Percentiles rank a stretch among this genome's conserved stretches.
Evolutionary conservation across 2,329 filamentous ascomycete genomes (phyloP).

Genomic region (Diaporthe vexans): DNA sequence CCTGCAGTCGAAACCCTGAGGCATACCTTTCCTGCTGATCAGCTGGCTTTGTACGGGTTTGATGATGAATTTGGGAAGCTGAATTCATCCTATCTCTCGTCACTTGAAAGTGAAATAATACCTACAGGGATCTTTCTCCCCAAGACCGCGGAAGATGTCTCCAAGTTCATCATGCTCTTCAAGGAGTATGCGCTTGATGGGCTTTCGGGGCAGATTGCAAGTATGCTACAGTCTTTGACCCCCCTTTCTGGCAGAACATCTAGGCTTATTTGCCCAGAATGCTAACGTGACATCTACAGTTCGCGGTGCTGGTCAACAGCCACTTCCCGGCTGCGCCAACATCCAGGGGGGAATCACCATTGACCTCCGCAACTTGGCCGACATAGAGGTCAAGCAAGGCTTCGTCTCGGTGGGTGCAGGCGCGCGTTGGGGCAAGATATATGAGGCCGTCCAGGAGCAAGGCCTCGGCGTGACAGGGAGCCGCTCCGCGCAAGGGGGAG

Average conservation of each 20-base stretch:
- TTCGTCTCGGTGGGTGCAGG: constrained; percentile 52
- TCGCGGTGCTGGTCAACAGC: constrained; percentile 57
- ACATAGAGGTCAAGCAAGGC: constrained; percentile 47
- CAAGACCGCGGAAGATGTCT: constrained; percentile 39
- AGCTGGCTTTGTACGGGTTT: constrained; percentile 24
- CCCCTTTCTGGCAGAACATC: no score
- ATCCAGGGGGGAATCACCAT: constrained; percentile 52
- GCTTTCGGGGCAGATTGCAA: constrained; percentile 50
- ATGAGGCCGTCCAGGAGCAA: constrained; percentile 49
- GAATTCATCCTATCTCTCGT: constrained; percentile 43
- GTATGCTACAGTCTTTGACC: not conserved
- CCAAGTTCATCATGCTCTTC: constrained; percentile 39
- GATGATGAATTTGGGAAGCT: constrained; percentile 34
- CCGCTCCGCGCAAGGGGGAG: constrained; percentile 51
- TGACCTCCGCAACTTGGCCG: constrained; percentile 50
- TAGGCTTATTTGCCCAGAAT: no score
- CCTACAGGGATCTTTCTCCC: constrained; percentile 42
- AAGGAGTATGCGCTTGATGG: constrained; percentile 34
- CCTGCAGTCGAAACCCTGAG: not conserved
- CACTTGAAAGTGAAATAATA: constrained; percentile 38
- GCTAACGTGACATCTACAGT: constrained; percentile 35
- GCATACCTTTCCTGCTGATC: not conserved
- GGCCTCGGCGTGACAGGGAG: constrained; percentile 53
- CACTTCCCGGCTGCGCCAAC: constrained; percentile 54
- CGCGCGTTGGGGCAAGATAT: constrained; percentile 54